Evolutionary conservation across 345 rosid species (phyloP).

Genomic region (Salix suchowensis): DNA sequence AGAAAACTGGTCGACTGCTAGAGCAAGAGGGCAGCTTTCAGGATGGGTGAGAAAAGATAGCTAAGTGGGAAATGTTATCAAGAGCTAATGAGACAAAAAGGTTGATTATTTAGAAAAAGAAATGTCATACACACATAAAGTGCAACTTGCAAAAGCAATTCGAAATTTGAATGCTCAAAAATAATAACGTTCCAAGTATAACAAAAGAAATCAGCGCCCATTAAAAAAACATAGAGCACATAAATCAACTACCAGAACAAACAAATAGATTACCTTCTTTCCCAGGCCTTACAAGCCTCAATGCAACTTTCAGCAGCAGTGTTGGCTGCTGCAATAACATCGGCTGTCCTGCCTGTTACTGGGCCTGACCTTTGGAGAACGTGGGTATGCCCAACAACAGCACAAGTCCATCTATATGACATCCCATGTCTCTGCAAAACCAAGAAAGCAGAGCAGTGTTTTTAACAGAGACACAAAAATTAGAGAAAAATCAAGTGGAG

Average conservation of each 20-base stretch:
- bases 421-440: constrained; percentile 79
- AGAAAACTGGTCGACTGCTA: background rate
- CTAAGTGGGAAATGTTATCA: background rate
- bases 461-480: no score
- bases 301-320: constrained; percentile 97
- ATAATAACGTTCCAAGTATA: background rate
- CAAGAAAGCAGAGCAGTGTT: background rate
- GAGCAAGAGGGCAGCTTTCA: background rate
- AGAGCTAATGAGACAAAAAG: background rate
- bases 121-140: background rate
- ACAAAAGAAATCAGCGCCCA: background rate
- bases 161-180: background rate
- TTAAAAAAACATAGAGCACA: background rate
- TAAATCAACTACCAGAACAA: background rate
- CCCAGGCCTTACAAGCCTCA: constrained; percentile 98
- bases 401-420: constrained; percentile 98
- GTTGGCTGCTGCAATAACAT: constrained; percentile 87
- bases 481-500: no score
- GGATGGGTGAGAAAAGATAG: background rate
- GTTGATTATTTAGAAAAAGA: no score
- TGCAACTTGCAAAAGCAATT: background rate
- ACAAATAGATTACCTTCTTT: constrained; percentile 56
- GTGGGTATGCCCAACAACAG: constrained; percentile 86
- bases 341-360: constrained; percentile 69
- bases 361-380: constrained; percentile 73